These are phyloP conservation scores for Paramecium sexaurelia DNA, from an alignment of 73 alveolate genomes.

Conservation along the genomic window DNA sequence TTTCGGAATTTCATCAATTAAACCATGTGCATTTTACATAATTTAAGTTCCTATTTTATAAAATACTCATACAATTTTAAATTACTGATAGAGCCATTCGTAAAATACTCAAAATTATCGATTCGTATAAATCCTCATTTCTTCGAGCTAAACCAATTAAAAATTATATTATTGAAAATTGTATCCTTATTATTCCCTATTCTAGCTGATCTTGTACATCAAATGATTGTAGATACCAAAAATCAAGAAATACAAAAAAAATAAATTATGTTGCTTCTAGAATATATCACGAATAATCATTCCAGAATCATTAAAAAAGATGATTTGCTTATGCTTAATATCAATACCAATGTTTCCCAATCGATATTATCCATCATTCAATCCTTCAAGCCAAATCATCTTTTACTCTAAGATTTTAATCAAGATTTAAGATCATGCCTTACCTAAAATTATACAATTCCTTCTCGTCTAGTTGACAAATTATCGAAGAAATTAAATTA, in stretches of 20 bases:
- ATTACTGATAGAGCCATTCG: background rate
- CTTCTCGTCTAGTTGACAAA: background rate
- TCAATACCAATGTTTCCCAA: background rate
- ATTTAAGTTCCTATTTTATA: background rate
- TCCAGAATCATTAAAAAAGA: background rate
- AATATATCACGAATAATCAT: conserved; percentile 34
- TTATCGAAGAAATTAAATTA: background rate
- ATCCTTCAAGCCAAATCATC: background rate
- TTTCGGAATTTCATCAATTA: background rate
- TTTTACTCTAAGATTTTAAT: background rate
- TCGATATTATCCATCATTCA: background rate
- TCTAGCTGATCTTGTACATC: background rate
- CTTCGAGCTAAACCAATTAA: background rate
- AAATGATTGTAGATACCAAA: background rate
- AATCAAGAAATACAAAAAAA: background rate
- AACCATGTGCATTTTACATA: conserved; percentile 18
- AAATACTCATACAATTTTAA: background rate
- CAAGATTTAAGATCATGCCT: conserved; percentile 6
- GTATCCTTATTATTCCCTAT: background rate
- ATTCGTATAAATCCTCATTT: background rate
- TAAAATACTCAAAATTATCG: background rate
- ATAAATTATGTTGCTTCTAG: background rate
- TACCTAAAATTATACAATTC: background rate
- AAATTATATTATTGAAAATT: background rate
- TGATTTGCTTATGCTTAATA: background rate